A percentile compares a stretch with the other conserved stretches of the same genome.
Conservation (phyloP, 2,329 filamentous ascomycete genomes). For the Nectriaceae sp. region DNA sequence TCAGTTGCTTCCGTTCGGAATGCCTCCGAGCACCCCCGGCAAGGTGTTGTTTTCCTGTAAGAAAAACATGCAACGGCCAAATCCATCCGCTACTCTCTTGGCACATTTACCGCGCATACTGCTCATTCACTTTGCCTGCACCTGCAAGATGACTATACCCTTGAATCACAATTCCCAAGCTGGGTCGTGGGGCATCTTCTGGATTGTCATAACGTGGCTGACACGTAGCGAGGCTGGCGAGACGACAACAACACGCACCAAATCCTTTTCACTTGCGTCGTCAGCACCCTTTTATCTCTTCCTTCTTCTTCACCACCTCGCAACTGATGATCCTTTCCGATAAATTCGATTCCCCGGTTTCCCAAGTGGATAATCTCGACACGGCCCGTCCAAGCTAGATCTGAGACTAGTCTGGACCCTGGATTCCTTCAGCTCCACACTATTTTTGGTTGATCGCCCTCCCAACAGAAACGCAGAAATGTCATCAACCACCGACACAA, state of each 20-base stretch:
- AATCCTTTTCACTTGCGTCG: no score
- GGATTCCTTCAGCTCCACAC: background rate
- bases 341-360: background rate
- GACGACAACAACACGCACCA: no score
- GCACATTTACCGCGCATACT: no score
- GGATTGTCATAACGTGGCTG: background rate
- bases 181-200: background rate
- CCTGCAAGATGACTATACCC: no score
- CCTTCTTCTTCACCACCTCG: background rate
- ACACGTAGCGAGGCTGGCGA: no score
- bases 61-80: no score
- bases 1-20: no score
- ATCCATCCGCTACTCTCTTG: no score
- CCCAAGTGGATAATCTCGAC: background rate
- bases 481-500: background rate
- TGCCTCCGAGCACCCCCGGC: no score
- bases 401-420: background rate
- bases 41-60: no score
- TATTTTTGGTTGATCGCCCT: background rate
- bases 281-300: background rate
- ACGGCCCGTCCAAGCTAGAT: background rate
- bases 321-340: background rate
- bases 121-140: no score
- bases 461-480: background rate
- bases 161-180: background rate